Evolutionary conservation across 169 alveolate genomes (phyloP), one percentile per base, ranked within the genome.

Genomic region (Plasmodium gonderi): DNA sequence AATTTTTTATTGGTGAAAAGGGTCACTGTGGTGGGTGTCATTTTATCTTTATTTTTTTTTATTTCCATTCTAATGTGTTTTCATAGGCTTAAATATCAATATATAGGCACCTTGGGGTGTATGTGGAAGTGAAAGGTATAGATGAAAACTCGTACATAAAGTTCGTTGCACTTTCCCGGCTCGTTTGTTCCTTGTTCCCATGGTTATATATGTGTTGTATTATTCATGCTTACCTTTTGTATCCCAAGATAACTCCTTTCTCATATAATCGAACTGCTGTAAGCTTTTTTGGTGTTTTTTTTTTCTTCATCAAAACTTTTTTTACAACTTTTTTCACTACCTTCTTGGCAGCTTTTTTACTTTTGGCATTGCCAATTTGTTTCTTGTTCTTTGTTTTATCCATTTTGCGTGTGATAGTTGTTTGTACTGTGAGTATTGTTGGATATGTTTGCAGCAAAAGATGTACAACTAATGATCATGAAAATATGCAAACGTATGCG

Each of bases 231-330:
- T 85, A 96, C 98, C 98, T 95, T 96, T 98, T 97, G 97, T 97
- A 97, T 29, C 99, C 99, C 92, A 96, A 95, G 91, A 96, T 96
- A n/a, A 96, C 95, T 60, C 98, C 99, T 91, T 96, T 96, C 80
- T 98, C 96, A 91, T 97, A 98, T 42, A 97, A 97, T 91, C 99
- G 95, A 47, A 97, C 97, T 42, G 98, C 98, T 95, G 96, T 97
- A 90, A 95, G 95, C 80, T 95, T 96, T 82, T 94, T 78, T 17
- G 81, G 11, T 72, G 87, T 83, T 85, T 90, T 92, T 33, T 78
- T 36, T 31, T 82, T 85, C 69, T 76, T 87, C 42, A 42, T 80
- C 96, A 94, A 72, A 49, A 33, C 72, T 75, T 85, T 85, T 17
- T 74, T 75, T 20, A 75, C 79, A 8, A 14, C 72, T 29, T 83